These are phyloP conservation scores for Plenodomus lindquistii DNA, from an alignment of 2,329 filamentous ascomycete species.

Conservation along the genomic window DNA sequence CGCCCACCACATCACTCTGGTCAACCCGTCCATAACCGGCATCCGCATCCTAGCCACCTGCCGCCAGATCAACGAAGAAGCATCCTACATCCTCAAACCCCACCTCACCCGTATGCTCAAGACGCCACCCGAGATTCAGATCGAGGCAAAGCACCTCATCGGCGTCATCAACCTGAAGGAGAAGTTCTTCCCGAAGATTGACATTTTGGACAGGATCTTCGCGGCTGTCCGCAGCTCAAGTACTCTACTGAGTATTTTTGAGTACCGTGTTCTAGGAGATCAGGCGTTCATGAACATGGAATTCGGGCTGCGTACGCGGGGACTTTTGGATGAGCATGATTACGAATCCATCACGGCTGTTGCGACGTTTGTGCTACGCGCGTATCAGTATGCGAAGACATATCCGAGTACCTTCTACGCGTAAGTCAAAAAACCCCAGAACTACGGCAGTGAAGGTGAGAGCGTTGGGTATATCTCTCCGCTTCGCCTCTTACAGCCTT, in stretches of 20 bases:
- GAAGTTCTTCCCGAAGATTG: background rate
- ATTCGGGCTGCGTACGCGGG: background rate
- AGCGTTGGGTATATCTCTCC: background rate
- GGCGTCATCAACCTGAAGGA: background rate
- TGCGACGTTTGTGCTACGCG: conserved; percentile 3
- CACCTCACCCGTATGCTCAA: background rate
- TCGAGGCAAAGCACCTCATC: background rate
- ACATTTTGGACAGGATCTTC: background rate
- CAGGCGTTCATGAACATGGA: background rate
- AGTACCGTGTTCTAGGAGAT: background rate
- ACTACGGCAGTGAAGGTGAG: background rate
- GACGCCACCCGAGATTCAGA: background rate
- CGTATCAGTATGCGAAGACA: background rate
- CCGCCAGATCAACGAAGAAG: conserved; percentile 4
- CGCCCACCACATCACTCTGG: conserved; percentile 1
- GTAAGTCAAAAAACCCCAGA: background rate
- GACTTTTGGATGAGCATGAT: background rate
- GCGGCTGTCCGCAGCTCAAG: background rate
- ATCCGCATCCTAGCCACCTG: conserved; percentile 4
- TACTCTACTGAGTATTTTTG: background rate
- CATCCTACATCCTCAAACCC: conserved; percentile 1
- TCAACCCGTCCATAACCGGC: conserved; percentile 4
- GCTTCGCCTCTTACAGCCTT: background rate
- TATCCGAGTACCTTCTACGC: background rate
- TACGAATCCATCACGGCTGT: background rate